phyloP scores from a whole-genome alignment of 23 red algal species.

The Gracilaria domingensis region DNA sequence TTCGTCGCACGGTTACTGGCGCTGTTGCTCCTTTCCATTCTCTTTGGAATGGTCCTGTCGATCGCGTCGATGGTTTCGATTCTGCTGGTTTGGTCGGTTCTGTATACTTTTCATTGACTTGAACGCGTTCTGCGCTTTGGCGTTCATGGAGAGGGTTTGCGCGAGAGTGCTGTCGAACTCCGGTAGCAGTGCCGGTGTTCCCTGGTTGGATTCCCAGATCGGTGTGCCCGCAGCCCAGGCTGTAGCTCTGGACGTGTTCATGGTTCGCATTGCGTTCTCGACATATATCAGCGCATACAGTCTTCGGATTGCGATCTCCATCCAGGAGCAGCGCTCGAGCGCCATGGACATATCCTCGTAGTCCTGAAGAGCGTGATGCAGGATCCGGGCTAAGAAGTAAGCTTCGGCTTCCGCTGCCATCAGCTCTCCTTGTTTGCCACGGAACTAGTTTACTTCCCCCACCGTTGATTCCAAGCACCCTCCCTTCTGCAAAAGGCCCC shows the following conservation, averaged over 20 bases:
- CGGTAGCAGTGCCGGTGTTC: background rate
- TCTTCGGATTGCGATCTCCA: background rate
- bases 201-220: background rate
- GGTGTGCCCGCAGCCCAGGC: no score
- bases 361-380: no score
- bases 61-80: no score
- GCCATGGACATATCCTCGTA: background rate
- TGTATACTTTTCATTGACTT: background rate
- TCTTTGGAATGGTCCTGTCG: no score
- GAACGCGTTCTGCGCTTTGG: background rate
- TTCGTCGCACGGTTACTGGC: no score
- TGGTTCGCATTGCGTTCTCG: slow-evolving; percentile 11
- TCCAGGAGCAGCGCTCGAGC: background rate
- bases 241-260: background rate
- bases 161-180: slow-evolving; percentile 7
- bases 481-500: background rate
- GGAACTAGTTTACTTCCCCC: no score
- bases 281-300: slow-evolving; percentile 18
- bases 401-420: no score
- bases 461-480: no score
- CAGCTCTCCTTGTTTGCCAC: no score
- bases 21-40: no score
- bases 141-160: background rate
- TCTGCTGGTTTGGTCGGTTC: background rate
- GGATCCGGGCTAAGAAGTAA: no score